Evolutionary conservation across 371 early-diverging fungal species (phyloP), one percentile per base, ranked within the genome.

Genomic region (Mucor circinelloides): DNA sequence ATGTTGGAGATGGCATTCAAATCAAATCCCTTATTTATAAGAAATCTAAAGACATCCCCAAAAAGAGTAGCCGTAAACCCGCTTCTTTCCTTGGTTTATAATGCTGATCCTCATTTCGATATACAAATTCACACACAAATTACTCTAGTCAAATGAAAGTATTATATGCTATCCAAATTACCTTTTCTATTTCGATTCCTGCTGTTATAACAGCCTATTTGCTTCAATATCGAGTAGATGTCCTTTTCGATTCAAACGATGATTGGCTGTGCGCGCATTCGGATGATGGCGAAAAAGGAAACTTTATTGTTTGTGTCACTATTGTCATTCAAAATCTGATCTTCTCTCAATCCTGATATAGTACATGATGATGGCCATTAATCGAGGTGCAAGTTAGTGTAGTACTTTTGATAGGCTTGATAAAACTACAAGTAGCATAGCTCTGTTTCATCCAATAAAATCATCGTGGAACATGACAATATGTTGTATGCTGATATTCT

Each of bases 211-310:
- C 9, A 21, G 21, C 21, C 21, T 46, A 19, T 46, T 46, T 46
- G 21, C 46, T 46, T 21, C n/a, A 8, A 21, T 46, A 19, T 40
- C 1, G 17, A 40, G 17, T 40, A 17, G 40, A 40, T 40, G 17
- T 17, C 17, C 10, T 3, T 27, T 25, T 27, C 27, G 27, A 52
- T 52, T 25, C 15, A 13, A 23, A 13, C 27, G 13, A 52, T 52
- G 52, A 52, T 52, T 52, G 13, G 52, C 52, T 21, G 52, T 52
- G 52, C 52, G 52, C 52, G 52, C 52, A 52, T 52, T 52, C 52
- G 52, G 52, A 52, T 25, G 52, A 1, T 15, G 4, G 52, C 52
- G 3, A 52, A 52, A 52, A 52, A 52, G 52, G 52, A 4, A 52
- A 52, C 25, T 52, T 27, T 52, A 52, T 27, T 27, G 15, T 15